A percentile compares a stretch with the other conserved stretches of the same genome.
These are phyloP conservation scores for Naganishia cerealis DNA, from an alignment of 1,284 basidiomycete species.

Conservation along the genomic window DNA sequence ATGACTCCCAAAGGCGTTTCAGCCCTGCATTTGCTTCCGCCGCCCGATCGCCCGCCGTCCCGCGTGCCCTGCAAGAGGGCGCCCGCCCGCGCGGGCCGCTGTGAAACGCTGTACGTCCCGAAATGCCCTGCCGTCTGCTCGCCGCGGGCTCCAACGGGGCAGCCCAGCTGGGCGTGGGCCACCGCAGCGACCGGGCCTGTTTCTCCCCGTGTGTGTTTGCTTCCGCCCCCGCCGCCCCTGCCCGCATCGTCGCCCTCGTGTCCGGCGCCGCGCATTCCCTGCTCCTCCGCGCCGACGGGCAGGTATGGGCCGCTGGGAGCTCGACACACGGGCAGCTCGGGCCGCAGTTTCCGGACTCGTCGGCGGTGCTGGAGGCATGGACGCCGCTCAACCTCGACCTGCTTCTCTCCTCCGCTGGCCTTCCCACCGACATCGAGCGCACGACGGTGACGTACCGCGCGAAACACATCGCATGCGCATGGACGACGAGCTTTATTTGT, in stretches of 20 bases:
- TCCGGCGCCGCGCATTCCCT: slow-evolving; percentile 33
- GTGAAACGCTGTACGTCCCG: neutral
- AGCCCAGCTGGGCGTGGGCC: slow-evolving; percentile 68
- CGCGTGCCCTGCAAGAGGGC: no score
- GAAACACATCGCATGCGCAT: slow-evolving; percentile 63
- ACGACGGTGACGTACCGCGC: slow-evolving; percentile 43
- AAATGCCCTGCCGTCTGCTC: slow-evolving; percentile 46
- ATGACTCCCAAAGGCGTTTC: neutral
- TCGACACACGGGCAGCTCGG: slow-evolving; percentile 31
- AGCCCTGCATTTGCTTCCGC: no score
- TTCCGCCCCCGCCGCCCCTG: slow-evolving; percentile 29
- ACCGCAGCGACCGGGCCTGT: slow-evolving; percentile 61
- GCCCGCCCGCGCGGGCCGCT: neutral
- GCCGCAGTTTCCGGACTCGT: neutral
- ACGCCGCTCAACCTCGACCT: slow-evolving; percentile 3
- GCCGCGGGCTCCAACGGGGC: slow-evolving; percentile 74
- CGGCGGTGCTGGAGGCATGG: slow-evolving; percentile 10
- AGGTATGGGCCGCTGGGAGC: slow-evolving; percentile 28
- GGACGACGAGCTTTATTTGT: slow-evolving; percentile 77
- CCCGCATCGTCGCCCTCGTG: slow-evolving; percentile 13
- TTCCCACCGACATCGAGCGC: slow-evolving; percentile 48
- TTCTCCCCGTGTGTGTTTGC: slow-evolving; percentile 60
- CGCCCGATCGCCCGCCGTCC: neutral
- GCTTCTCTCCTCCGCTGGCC: slow-evolving; percentile 1
- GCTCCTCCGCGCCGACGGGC: slow-evolving; percentile 12